Base-by-base conservation (phyloP, 83 land plant genomes). In the Picea abies region DNA sequence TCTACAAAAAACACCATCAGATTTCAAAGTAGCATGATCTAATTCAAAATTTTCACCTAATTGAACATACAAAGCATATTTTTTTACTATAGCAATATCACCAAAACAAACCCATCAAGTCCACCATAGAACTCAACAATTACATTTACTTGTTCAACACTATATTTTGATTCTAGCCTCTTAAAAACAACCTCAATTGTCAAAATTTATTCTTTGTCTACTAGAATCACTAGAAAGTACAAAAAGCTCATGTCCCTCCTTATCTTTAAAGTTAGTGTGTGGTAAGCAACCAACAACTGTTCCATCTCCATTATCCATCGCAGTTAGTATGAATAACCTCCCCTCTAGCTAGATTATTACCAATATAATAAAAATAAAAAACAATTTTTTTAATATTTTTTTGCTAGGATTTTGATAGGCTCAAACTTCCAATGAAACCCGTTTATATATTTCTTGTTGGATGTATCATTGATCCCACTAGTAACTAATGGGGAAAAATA, bases 381-480 rank as follows among this genome's bases (percentile, higher is more conserved):
- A 41, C 11, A 14, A 69, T n/a, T 26, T 44, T 5, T n/a, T 76
- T 1, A 5, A 20, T 14, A 11, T 47, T 7, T 75, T 75, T 49
- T 44, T 6, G 22, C 60, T n/a, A 84, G 56, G 70, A 78, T 82
- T 82, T 58, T 61, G 49, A 86, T 62, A 86, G 44, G 68, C 68
- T 82, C 20, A 78, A 9, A 83, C 80, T 86, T 83, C 80, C 23
- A 75, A 68, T 79, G 29, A 66, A 23, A 63, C 82, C 63, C 10
- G 23, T 71, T 71, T 58, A 71, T 83, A 61, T 73, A 86, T 86
- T 69, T 86, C 41, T 79, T 86, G 78, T 79, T 86, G 72, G 32
- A 83, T 79, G 52, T 60, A 83, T 83, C 82, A 61, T 64, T 86
- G 60, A 83, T 85, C 71, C 81, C 84, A 85, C 49, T 85, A 23